These are phyloP conservation scores for Pycnococcus provasolii DNA, from an alignment of 139 green algal species.

Conservation along the genomic window DNA sequence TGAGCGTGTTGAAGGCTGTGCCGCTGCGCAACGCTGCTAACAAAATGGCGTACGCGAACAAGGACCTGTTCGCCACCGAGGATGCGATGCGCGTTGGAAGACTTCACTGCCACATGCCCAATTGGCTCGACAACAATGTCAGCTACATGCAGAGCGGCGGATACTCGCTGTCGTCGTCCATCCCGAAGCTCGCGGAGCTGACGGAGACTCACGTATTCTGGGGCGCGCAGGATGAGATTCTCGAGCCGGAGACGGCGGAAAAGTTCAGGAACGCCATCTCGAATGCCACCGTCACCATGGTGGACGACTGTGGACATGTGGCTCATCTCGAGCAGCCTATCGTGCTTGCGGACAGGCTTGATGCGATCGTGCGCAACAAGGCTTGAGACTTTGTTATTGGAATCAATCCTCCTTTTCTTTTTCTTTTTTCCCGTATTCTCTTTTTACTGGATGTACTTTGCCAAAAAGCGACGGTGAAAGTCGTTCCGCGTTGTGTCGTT, in stretches of 20 bases:
- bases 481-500: constrained; percentile 98
- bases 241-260: constrained; percentile 34
- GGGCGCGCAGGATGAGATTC: constrained; percentile 68
- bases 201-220: constrained; percentile 71
- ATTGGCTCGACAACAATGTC: constrained; percentile 76
- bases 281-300: constrained; percentile 43
- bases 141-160: constrained; percentile 82
- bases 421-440: neutral
- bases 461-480: constrained; percentile 89
- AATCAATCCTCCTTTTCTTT: no score
- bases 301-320: constrained; percentile 75
- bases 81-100: constrained; percentile 67
- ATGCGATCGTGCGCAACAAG: no score
- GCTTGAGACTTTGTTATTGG: no score
- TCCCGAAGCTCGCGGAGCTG: constrained; percentile 25
- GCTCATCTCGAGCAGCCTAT: constrained; percentile 67
- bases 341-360: no score
- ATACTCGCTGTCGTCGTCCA: constrained; percentile 50
- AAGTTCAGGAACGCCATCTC: constrained; percentile 46
- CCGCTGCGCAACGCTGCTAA: constrained; percentile 57
- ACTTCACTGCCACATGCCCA: constrained; percentile 40
- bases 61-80: constrained; percentile 52
- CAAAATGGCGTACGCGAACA: constrained; percentile 73
- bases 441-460: constrained; percentile 80
- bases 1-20: constrained; percentile 28